A percentile compares a stretch with the other conserved stretches of the same genome.
These are phyloP conservation scores for Pachysolen tannophilus DNA, from an alignment of 805 yeast genomes.

Conservation along the genomic window DNA sequence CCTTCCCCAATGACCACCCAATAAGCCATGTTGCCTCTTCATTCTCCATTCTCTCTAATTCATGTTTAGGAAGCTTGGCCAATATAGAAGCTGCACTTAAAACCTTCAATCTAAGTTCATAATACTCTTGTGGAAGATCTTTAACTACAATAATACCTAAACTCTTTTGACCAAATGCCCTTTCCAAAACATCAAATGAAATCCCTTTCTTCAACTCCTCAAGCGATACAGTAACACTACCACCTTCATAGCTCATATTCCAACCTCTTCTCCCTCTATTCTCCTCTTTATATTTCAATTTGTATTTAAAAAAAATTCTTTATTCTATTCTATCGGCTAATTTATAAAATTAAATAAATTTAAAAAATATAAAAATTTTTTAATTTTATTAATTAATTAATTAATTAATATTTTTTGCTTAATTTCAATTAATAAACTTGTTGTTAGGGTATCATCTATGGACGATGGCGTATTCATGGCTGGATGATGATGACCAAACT, in stretches of 20 bases:
- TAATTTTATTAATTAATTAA: too few species aligned
- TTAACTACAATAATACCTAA: constrained; percentile 45
- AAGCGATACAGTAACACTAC: constrained; percentile 25
- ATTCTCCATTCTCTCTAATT: constrained; percentile 31
- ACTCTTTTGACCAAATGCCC: constrained; percentile 49
- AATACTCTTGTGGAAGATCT: constrained; percentile 31
- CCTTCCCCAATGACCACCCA: constrained; percentile 59
- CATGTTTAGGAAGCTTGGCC: constrained; percentile 28
- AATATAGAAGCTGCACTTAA: constrained; percentile 33
- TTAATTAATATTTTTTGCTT: too few species aligned
- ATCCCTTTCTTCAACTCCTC: constrained; percentile 23
- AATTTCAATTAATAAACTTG: too few species aligned
- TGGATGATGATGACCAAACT: constrained; percentile 21
- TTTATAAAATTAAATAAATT: too few species aligned
- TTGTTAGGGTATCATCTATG: too few species aligned
- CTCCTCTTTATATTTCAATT: too few species aligned
- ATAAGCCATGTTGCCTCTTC: constrained; percentile 44
- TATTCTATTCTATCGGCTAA: too few species aligned
- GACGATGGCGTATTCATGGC: neutral
- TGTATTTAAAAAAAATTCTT: too few species aligned
- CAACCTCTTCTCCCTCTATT: too few species aligned
- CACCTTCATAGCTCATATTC: too few species aligned
- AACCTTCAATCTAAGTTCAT: constrained; percentile 31
- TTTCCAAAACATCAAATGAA: constrained; percentile 20
- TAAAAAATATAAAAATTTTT: too few species aligned